Conservation (phyloP, 1,284 basidiomycete species). For the Laetiporus sulphureus region DNA sequence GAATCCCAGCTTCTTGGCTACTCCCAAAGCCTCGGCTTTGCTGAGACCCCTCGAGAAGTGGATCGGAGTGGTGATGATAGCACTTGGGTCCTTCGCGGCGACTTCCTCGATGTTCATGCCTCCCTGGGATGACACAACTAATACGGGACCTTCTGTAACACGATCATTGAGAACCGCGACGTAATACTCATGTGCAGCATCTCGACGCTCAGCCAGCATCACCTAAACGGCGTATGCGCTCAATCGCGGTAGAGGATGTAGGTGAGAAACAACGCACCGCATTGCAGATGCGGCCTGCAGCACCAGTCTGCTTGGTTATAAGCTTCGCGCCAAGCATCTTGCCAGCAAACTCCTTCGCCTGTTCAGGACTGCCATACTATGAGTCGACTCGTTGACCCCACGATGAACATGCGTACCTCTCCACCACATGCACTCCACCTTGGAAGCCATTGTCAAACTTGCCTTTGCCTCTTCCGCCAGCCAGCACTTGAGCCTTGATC, state of each 20-base stretch:
- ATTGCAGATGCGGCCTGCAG: constrained; percentile 89
- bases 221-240: constrained; percentile 46
- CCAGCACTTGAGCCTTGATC: constrained; percentile 98
- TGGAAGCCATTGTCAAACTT: constrained; percentile 95
- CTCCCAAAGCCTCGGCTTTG: constrained; percentile 62
- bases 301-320: constrained; percentile 99
- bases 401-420: constrained; percentile 52
- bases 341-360: constrained; percentile 82
- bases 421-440: constrained; percentile 95
- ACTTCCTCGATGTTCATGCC: constrained; percentile 99
- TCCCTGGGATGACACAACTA: constrained; percentile 91
- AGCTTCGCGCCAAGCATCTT: constrained; percentile 96
- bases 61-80: constrained; percentile 96
- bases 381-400: neutral
- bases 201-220: constrained; percentile 96
- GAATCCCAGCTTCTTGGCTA: constrained; percentile 93
- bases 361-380: constrained; percentile 59
- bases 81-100: constrained; percentile 91
- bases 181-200: constrained; percentile 97
- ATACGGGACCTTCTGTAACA: constrained; percentile 80
- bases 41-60: constrained; percentile 83
- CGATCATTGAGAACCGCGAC: constrained; percentile 97
- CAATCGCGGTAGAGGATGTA: neutral
- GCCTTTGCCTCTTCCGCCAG: constrained; percentile 98
- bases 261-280: constrained; percentile 49